Percentiles rank a stretch among this genome's conserved stretches.
These are phyloP conservation scores for Groenewaldozyma auringiensis DNA, from an alignment of 1,139 yeast genomes.

Conservation along the genomic window DNA sequence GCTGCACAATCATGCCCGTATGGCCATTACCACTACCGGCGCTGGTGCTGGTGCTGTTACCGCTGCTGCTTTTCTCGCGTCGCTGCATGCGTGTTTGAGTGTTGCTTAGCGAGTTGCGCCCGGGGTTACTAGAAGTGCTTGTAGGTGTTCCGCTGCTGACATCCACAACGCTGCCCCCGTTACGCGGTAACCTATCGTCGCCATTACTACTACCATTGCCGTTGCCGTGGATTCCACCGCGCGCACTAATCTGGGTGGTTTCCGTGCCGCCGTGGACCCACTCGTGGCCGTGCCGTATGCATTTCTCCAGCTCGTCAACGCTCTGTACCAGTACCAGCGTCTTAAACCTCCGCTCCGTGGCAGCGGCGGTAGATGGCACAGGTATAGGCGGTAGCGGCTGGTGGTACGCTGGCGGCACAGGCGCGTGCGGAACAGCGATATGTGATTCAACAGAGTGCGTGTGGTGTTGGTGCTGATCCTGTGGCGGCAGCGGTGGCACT, in stretches of 20 bases:
- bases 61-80: not conserved
- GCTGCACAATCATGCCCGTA: not conserved
- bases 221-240: not conserved
- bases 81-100: not conserved
- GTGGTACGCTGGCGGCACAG: not conserved
- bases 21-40: too few relatives aligned
- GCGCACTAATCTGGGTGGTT: not conserved
- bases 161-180: too few relatives aligned
- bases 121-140: not conserved
- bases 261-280: conserved; percentile 2
- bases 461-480: too few relatives aligned
- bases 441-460: too few relatives aligned
- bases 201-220: not conserved
- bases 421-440: not conserved
- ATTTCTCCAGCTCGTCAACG: not conserved
- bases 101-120: not conserved
- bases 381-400: not conserved
- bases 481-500: not conserved
- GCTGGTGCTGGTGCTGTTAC: not conserved
- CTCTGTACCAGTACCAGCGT: not conserved
- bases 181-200: not conserved
- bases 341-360: not conserved
- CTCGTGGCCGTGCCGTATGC: not conserved
- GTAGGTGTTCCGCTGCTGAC: not conserved
- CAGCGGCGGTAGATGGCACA: not conserved